Evolutionary conservation across 2,329 filamentous ascomycete species (phyloP).

Genomic region (Fusarium anthophilum): DNA sequence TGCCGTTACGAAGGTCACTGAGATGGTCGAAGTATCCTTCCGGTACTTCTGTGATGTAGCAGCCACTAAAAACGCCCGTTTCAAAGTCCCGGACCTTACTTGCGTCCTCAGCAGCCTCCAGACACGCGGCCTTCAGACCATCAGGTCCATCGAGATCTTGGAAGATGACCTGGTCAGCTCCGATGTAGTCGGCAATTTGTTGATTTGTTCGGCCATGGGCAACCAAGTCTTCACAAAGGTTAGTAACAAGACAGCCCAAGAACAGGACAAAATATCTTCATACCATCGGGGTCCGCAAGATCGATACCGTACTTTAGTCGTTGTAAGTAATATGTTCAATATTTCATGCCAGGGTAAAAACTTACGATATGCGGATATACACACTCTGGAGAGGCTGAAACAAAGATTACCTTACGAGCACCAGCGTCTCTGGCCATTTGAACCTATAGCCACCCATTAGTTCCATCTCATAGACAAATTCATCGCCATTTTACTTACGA

Average conservation of each 20-base stretch:
- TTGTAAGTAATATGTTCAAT: neutral
- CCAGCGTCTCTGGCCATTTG: slow-evolving; percentile 85
- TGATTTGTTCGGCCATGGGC: slow-evolving; percentile 52
- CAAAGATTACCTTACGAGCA: slow-evolving; percentile 84
- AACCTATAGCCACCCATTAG: slow-evolving; percentile 35
- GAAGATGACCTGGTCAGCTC: slow-evolving; percentile 65
- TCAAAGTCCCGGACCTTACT: slow-evolving; percentile 74
- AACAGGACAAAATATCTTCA: neutral
- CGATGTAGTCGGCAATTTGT: slow-evolving; percentile 55
- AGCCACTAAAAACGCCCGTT: neutral
- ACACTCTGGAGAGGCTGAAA: slow-evolving; percentile 83
- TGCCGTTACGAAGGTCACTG: slow-evolving; percentile 75
- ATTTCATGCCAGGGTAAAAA: neutral
- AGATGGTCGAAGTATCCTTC: slow-evolving; percentile 85
- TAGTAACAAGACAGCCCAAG: neutral
- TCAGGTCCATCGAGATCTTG: slow-evolving; percentile 64
- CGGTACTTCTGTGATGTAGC: slow-evolving; percentile 61
- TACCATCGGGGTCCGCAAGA: slow-evolving; percentile 53
- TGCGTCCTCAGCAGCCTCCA: slow-evolving; percentile 71
- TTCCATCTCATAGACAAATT: slow-evolving; percentile 23
- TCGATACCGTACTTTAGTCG: slow-evolving; percentile 56
- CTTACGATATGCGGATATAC: slow-evolving; percentile 88
- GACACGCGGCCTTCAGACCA: slow-evolving; percentile 80
- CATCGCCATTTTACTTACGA: slow-evolving; percentile 60
- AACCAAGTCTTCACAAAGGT: slow-evolving; percentile 48